Conservation (phyloP, 176 grass and related monocot genomes). For the Musa schizocarpa region DNA sequence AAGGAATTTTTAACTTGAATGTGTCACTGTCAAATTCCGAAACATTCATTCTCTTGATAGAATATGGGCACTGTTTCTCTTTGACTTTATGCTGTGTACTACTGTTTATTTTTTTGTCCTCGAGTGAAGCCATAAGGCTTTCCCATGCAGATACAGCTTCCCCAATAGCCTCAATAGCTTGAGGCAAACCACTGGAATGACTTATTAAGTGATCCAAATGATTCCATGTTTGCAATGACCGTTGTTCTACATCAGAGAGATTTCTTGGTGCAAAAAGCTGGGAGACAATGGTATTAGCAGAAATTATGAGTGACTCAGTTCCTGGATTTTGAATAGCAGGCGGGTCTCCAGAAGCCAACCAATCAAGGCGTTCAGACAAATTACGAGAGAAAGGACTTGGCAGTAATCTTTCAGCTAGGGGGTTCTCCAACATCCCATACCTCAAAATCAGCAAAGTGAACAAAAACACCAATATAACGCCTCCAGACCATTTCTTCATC, state of each 20-base stretch:
- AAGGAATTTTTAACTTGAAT: conserved; percentile 76
- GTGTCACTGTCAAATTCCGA: conserved; percentile 36
- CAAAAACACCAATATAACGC: conserved; percentile 42
- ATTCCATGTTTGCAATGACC: conserved; percentile 59
- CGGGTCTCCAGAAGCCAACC: conserved; percentile 52
- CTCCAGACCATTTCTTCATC: conserved; percentile 97
- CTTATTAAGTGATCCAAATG: conserved; percentile 57
- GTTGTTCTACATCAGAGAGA: conserved; percentile 51
- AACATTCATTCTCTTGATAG: conserved; percentile 87
- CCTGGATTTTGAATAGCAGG: conserved; percentile 53
- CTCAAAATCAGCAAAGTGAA: conserved; percentile 66
- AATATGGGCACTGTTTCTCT: conserved; percentile 94
- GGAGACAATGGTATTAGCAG: conserved; percentile 42
- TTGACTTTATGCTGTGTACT: conserved; percentile 47
- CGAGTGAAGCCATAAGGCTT: conserved; percentile 53
- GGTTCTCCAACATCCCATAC: conserved; percentile 74
- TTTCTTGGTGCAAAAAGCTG: conserved; percentile 59
- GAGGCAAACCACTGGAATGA: conserved; percentile 48
- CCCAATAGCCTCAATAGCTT: conserved; percentile 78
- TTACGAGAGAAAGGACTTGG: conserved; percentile 68
- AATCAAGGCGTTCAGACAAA: conserved; percentile 44
- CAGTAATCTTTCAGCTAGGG: conserved; percentile 60
- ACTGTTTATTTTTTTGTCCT: conserved; percentile 45
- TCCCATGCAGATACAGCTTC: conserved; percentile 84
- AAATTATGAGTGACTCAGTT: conserved; percentile 44